A percentile compares a stretch with the other conserved stretches of the same genome.
Evolutionary conservation across 805 yeast genomes (phyloP).

Genomic region (Suhomyces sp.): DNA sequence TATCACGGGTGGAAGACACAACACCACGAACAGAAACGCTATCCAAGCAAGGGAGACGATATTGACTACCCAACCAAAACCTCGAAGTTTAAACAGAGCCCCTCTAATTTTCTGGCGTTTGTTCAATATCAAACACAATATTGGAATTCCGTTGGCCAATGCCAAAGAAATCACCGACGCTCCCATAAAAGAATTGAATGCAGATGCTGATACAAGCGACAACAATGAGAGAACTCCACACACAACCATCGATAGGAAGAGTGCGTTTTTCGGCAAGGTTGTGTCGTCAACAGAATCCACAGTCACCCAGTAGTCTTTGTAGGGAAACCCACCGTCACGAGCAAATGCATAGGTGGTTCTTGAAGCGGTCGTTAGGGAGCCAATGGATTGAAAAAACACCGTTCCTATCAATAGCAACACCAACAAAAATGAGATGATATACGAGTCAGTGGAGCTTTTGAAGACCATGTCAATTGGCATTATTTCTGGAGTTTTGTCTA

Average conservation of each 20-base stretch:
- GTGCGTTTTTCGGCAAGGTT: conserved; percentile 67
- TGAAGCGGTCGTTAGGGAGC: conserved; percentile 77
- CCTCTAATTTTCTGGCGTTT: conserved; percentile 62
- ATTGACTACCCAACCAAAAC: conserved; percentile 64
- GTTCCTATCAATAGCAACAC: conserved; percentile 67
- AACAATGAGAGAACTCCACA: conserved; percentile 59
- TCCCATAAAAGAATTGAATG: conserved; percentile 81
- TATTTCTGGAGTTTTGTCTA: conserved; percentile 59
- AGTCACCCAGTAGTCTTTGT: conserved; percentile 58
- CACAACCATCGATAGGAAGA: conserved; percentile 60
- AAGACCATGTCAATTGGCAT: conserved; percentile 79
- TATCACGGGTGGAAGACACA: conserved; percentile 71
- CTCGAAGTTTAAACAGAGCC: conserved; percentile 61
- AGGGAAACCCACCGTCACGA: conserved; percentile 78
- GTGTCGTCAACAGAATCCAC: conserved; percentile 57
- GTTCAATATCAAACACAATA: conserved; percentile 56
- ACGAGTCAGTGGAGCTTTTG: conserved; percentile 65
- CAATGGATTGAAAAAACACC: conserved; percentile 71
- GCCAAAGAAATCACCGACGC: conserved; percentile 75
- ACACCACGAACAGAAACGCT: conserved; percentile 50
- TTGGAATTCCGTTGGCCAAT: conserved; percentile 75
- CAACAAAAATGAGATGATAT: conserved; percentile 63
- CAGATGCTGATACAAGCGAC: conserved; percentile 66
- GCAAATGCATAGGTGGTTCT: conserved; percentile 81
- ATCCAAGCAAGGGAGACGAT: conserved; percentile 60